Evolutionary conservation across 2,329 filamentous ascomycete species (phyloP), one percentile per base, ranked within the genome.

Genomic region (Trichoderma hamatum): DNA sequence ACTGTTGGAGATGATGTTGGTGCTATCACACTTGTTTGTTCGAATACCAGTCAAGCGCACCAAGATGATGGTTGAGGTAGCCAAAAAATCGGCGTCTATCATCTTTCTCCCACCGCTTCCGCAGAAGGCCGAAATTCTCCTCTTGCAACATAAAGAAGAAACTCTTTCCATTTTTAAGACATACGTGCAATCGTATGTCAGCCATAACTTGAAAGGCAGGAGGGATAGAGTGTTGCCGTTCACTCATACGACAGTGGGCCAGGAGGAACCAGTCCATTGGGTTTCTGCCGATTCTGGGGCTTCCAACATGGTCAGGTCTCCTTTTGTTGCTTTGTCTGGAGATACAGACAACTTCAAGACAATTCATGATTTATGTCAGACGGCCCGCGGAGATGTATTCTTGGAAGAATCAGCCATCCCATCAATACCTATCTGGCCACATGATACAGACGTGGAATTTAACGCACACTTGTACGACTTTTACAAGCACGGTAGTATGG

Each of bases 381-480:
- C 86, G 0, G 85, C 87, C 9, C 87, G 92, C 32, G 83, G 83
- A 7, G 91, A 88, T 0, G 87, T 95, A 1, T 94, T 93, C 80
- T 84, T 95, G 0, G 92, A 95, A 73, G 86, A 92, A 74, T 85
- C 89, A 0, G 89, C 90, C 1, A 87, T 95, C 28, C 92, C 92
- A 0, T 87, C 91, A 75, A 83, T 94, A 5, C 83, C 84, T 5
- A 79, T 92, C 13, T 86, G 86, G 72, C 86, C 87, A 0, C 80
- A 88, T 30, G 86, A 90, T 65, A 82, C 83, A 3, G 78, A 70
- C 10, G 76, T 78, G 14, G 85, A 85, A 0, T 82, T 89, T 70
- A 92, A 92, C 72, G 88, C 89, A 0, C 92, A 92, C 74, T 79
- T 94, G 0, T 88, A 90, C 70, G 90, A 94, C 77, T 95, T 94